Conservation (phyloP, 2,329 filamentous ascomycete species). For the Colletotrichum tropicale region DNA sequence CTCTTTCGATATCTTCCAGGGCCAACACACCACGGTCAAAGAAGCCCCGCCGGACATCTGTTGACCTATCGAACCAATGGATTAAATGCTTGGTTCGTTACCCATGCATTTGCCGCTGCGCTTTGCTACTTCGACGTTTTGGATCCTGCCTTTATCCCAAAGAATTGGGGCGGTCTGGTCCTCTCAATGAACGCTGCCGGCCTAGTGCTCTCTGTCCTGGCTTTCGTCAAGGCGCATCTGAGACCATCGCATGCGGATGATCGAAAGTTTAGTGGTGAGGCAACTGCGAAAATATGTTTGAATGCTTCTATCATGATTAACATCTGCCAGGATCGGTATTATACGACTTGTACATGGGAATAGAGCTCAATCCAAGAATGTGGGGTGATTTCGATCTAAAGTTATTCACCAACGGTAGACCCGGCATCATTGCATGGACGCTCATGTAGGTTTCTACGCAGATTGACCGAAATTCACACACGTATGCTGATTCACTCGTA, state of each 20-base stretch:
- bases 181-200: constrained; percentile 39
- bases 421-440: constrained; percentile 53
- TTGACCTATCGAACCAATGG: constrained; percentile 49
- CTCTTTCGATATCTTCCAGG: constrained; percentile 8
- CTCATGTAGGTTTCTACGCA: constrained; percentile 39
- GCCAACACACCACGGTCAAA: constrained; percentile 34
- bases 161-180: constrained; percentile 45
- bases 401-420: constrained; percentile 50
- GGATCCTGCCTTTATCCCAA: constrained; percentile 43
- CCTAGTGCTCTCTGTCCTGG: constrained; percentile 8
- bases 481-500: not conserved
- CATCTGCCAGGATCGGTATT: constrained; percentile 33
- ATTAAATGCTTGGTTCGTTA: constrained; percentile 41
- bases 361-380: constrained; percentile 49
- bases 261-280: not conserved
- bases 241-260: not conserved
- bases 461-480: not conserved
- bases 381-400: constrained; percentile 49
- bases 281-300: not conserved
- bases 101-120: constrained; percentile 33
- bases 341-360: constrained; percentile 51
- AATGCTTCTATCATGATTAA: not conserved
- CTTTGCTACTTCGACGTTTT: constrained; percentile 32
- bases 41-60: constrained; percentile 46
- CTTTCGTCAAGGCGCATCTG: not conserved